These are phyloP conservation scores for Trichoderma polysporum DNA, from an alignment of 2,329 filamentous ascomycete genomes.

Conservation along the genomic window DNA sequence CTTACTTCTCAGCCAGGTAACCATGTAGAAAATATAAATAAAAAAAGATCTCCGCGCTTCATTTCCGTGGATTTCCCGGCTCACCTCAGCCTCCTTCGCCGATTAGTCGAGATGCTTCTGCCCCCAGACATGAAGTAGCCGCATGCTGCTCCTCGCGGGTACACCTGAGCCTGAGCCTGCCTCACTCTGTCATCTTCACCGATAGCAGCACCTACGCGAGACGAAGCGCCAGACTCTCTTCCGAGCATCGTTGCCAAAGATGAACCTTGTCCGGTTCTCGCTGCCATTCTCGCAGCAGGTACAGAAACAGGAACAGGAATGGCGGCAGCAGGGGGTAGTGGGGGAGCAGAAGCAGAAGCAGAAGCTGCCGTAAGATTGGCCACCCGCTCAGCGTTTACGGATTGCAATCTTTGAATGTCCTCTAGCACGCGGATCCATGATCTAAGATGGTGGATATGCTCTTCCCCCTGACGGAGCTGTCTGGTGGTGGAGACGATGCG, in stretches of 20 bases:
- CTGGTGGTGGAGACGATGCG: background rate
- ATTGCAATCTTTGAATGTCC: background rate
- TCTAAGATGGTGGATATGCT: background rate
- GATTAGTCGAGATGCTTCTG: background rate
- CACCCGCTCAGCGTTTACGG: background rate
- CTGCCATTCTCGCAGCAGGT: background rate
- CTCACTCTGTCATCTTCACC: background rate
- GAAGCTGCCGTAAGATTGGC: background rate
- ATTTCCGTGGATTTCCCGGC: too few species aligned
- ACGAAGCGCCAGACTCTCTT: background rate
- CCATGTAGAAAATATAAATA: too few species aligned
- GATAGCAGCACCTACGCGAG: background rate
- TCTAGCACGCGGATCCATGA: conserved; percentile 9
- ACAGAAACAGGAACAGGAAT: too few species aligned
- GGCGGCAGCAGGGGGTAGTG: too few species aligned
- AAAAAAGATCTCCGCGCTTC: too few species aligned
- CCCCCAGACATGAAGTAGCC: conserved; percentile 11
- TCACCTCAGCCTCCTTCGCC: conserved; percentile 6
- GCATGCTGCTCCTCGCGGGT: background rate
- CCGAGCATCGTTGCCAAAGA: background rate
- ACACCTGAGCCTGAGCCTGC: background rate
- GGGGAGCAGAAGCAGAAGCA: background rate
- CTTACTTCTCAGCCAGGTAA: too few species aligned
- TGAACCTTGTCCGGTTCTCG: background rate
- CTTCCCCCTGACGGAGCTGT: background rate